Conservation (phyloP, 2,329 filamentous ascomycete species). For the Exophiala calicioides region DNA sequence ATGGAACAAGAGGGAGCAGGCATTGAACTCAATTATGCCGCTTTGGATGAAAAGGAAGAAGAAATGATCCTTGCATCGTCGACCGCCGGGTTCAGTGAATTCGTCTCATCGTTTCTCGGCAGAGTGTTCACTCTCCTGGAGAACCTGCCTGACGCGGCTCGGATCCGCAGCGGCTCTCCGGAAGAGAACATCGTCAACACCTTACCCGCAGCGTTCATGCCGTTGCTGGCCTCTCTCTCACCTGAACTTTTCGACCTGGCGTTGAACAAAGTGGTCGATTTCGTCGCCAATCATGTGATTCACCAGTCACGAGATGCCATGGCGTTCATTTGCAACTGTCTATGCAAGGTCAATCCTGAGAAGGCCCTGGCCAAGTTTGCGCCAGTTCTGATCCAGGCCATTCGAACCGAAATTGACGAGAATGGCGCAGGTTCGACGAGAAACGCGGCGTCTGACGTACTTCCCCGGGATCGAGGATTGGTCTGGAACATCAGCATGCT, state of each 20-base stretch:
- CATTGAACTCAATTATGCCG: conserved; percentile 81
- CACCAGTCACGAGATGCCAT: conserved; percentile 96
- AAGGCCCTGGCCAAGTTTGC: conserved; percentile 90
- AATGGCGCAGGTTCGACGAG: conserved; percentile 94
- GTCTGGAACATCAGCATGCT: conserved; percentile 98
- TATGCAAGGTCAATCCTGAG: conserved; percentile 93
- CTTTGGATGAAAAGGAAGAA: conserved; percentile 83
- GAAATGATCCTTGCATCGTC: conserved; percentile 87
- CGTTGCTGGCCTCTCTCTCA: conserved; percentile 85
- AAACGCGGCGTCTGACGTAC: conserved; percentile 88
- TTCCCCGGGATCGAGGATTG: conserved; percentile 86
- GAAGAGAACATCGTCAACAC: conserved; percentile 98
- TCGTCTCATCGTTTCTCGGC: conserved; percentile 83
- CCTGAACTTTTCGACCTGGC: conserved; percentile 91
- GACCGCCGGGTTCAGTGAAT: conserved; percentile 90
- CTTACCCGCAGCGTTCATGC: conserved; percentile 84
- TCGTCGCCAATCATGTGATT: conserved; percentile 90
- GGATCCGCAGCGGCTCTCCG: conserved; percentile 84
- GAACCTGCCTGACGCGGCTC: conserved; percentile 87
- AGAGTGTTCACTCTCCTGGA: conserved; percentile 94
- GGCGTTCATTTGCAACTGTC: conserved; percentile 95
- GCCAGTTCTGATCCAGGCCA: conserved; percentile 85
- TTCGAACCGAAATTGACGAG: conserved; percentile 94
- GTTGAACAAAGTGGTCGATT: conserved; percentile 86
- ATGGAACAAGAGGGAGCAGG: conserved; percentile 87